These are phyloP conservation scores for Onygenales sp. DNA, from an alignment of 2,329 filamentous ascomycete species.

Conservation along the genomic window DNA sequence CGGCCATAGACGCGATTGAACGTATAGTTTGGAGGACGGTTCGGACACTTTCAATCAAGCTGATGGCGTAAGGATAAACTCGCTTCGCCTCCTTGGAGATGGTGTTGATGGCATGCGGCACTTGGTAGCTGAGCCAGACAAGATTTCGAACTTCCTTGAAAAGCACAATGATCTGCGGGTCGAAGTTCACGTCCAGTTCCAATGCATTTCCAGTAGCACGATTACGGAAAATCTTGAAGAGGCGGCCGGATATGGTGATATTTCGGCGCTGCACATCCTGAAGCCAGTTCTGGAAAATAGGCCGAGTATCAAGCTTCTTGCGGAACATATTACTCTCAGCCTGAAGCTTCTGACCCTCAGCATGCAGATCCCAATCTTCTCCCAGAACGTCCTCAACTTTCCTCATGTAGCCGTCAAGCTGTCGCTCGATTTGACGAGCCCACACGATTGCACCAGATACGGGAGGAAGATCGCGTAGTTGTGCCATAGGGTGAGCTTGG, in stretches of 20 bases:
- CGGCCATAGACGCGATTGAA: constrained; percentile 73
- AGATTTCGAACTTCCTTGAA: constrained; percentile 98
- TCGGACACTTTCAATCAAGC: constrained; percentile 96
- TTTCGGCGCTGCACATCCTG: constrained; percentile 81
- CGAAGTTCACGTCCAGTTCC: constrained; percentile 90
- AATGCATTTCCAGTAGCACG: constrained; percentile 82
- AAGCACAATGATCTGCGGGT: constrained; percentile 89
- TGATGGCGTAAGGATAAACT: constrained; percentile 95
- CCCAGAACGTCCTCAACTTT: constrained; percentile 98
- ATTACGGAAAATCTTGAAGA: constrained; percentile 83
- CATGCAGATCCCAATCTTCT: constrained; percentile 85
- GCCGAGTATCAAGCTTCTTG: constrained; percentile 87
- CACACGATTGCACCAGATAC: constrained; percentile 97
- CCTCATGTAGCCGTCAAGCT: constrained; percentile 93
- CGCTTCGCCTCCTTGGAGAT: constrained; percentile 98
- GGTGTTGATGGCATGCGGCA: constrained; percentile 89
- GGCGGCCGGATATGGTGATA: constrained; percentile 79
- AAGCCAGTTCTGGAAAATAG: constrained; percentile 93
- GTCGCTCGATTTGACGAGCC: constrained; percentile 92
- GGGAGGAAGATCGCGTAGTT: constrained; percentile 87
- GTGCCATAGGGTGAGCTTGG: constrained; percentile 95
- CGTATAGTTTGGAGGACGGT: constrained; percentile 83
- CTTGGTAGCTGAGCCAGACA: constrained; percentile 86
- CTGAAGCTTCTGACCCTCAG: constrained; percentile 88
- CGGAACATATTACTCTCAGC: constrained; percentile 88